Conservation (phyloP, 768 basidiomycete genomes). For the Hericium coralloides region DNA sequence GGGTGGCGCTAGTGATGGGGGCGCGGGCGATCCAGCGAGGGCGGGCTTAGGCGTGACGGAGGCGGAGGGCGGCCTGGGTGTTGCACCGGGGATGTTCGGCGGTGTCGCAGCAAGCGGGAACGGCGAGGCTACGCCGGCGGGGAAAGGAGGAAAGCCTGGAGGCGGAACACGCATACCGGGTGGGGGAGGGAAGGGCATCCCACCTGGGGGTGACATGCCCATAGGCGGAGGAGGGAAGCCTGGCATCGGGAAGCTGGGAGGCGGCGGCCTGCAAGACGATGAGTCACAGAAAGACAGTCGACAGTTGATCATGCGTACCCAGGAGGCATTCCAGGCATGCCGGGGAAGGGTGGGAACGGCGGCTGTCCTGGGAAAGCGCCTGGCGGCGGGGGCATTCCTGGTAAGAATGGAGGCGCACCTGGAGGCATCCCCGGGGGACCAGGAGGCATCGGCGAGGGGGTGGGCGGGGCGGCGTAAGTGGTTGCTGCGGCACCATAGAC, state of each 20-base stretch:
- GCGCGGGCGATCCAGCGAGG: conserved; percentile 15
- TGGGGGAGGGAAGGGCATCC: conserved; percentile 17
- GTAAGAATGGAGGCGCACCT: conserved; percentile 33
- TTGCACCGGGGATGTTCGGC: conserved; percentile 19
- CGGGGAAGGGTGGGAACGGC: conserved; percentile 23
- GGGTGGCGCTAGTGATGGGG: conserved; percentile 17
- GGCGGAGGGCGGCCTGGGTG: conserved; percentile 19
- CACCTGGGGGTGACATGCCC: conserved; percentile 18
- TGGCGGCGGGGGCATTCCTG: conserved; percentile 34
- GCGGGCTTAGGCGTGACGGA: conserved; percentile 18
- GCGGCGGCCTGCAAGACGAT: conserved; percentile 19
- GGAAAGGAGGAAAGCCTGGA: conserved; percentile 18
- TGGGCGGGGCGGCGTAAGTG: conserved; percentile 45
- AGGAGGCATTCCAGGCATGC: conserved; percentile 28
- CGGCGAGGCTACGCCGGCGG: conserved; percentile 22
- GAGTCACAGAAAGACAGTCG: conserved; percentile 26
- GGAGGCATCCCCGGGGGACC: conserved; percentile 27
- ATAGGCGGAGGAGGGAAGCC: conserved; percentile 19
- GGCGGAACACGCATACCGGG: conserved; percentile 5
- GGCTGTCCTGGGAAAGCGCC: conserved; percentile 30
- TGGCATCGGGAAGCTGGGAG: conserved; percentile 26
- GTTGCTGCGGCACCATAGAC: conserved; percentile 74
- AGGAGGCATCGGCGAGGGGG: conserved; percentile 22
- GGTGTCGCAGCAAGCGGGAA: conserved; percentile 20
- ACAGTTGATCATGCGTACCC: conserved; percentile 25